Percentiles rank a stretch among this genome's conserved stretches.
These are phyloP conservation scores for Paraconiothyrium brasiliense DNA, from an alignment of 2,329 filamentous ascomycete species.

Conservation along the genomic window DNA sequence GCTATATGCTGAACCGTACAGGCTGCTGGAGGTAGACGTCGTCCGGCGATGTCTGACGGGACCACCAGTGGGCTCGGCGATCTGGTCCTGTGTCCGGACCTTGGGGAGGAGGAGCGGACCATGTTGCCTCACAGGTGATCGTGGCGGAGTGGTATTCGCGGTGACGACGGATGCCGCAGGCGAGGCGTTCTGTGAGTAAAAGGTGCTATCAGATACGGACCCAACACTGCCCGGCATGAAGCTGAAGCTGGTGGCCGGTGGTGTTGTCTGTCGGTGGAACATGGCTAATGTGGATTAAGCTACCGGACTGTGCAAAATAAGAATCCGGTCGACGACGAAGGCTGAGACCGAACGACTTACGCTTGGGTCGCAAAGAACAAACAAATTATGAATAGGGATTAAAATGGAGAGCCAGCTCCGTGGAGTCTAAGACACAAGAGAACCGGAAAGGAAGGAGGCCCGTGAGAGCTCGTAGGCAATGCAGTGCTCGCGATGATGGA, in stretches of 20 bases:
- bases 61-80: conserved; percentile 67
- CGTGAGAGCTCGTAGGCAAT: conserved; percentile 40
- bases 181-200: conserved; percentile 72
- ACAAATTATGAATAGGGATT: conserved; percentile 51
- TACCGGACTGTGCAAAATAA: conserved; percentile 46
- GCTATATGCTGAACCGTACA: conserved; percentile 54
- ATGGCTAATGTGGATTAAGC: conserved; percentile 45
- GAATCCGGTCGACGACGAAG: conserved; percentile 16
- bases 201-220: conserved; percentile 66
- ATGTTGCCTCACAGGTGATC: conserved; percentile 78
- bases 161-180: conserved; percentile 73
- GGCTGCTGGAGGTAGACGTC: conserved; percentile 59
- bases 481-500: conserved; percentile 33
- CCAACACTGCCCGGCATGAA: conserved; percentile 52
- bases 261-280: conserved; percentile 58
- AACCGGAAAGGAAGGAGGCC: conserved; percentile 48
- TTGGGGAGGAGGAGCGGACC: conserved; percentile 84
- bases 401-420: conserved; percentile 57
- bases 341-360: conserved; percentile 38
- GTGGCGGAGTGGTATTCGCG: conserved; percentile 73
- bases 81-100: conserved; percentile 85
- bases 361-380: conserved; percentile 33
- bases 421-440: conserved; percentile 52
- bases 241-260: conserved; percentile 50
- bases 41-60: conserved; percentile 66